Evolutionary conservation across 2,329 filamentous ascomycete species (phyloP).

Genomic region (Aspergillaceae sp.): DNA sequence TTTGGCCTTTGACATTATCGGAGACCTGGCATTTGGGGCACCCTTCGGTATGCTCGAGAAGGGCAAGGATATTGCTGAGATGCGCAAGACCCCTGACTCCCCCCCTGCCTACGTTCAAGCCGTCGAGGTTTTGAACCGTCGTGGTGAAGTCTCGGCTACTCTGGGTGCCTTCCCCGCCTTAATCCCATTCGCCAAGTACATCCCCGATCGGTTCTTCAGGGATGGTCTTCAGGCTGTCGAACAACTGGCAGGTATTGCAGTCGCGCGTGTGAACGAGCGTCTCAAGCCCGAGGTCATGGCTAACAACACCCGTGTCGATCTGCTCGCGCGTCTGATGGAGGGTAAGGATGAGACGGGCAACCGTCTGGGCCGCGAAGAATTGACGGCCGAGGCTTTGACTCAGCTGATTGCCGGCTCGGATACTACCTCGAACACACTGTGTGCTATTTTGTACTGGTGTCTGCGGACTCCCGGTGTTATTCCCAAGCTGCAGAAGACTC

Average conservation of each 20-base stretch:
- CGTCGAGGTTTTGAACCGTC: conserved; percentile 78
- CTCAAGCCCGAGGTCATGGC: conserved; percentile 57
- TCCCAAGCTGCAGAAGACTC: conserved; percentile 61
- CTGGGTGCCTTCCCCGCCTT: conserved; percentile 65
- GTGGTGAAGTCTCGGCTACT: conserved; percentile 76
- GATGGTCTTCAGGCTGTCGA: conserved; percentile 66
- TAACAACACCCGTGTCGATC: conserved; percentile 61
- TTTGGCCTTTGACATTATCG: conserved; percentile 52
- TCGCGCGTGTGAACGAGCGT: conserved; percentile 67
- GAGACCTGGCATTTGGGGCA: conserved; percentile 60
- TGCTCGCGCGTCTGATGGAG: conserved; percentile 76
- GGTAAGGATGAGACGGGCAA: conserved; percentile 72
- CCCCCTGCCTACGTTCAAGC: conserved; percentile 64
- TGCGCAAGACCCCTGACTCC: conserved; percentile 52
- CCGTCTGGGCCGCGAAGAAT: conserved; percentile 65
- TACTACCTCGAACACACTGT: conserved; percentile 63
- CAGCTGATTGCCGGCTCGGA: conserved; percentile 71
- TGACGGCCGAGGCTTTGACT: conserved; percentile 81
- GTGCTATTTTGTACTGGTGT: conserved; percentile 72
- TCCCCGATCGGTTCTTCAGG: conserved; percentile 75
- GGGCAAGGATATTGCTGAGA: conserved; percentile 68
- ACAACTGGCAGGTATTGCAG: conserved; percentile 77
- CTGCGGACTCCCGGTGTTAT: conserved; percentile 62
- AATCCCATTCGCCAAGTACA: conserved; percentile 69
- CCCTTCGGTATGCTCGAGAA: conserved; percentile 76